phyloP scores from a whole-genome alignment of 208 protist species.

The Leishmania mexicana region DNA sequence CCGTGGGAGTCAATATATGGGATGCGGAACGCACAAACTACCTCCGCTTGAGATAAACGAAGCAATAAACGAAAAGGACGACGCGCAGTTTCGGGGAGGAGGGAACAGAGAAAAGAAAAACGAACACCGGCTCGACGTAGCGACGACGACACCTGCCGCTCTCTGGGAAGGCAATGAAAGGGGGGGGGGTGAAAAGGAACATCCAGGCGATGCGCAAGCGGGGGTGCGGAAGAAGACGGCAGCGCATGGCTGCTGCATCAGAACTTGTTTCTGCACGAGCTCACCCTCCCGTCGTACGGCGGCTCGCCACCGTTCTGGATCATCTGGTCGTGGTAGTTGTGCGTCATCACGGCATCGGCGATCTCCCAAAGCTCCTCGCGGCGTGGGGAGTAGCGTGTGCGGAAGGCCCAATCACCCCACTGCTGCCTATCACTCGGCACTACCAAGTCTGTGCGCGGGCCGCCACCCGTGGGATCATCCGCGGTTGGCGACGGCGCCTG shows the following conservation, averaged over 20 bases:
- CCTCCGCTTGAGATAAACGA: background rate
- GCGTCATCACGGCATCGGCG: constrained; percentile 49
- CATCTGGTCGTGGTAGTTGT: constrained; percentile 19
- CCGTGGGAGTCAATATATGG: background rate
- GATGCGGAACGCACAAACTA: background rate
- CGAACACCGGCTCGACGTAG: background rate
- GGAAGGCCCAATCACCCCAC: constrained; percentile 28
- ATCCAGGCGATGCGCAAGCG: background rate
- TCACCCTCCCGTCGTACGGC: background rate
- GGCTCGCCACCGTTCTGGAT: background rate
- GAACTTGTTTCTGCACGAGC: background rate
- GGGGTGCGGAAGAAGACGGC: background rate
- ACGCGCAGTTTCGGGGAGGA: background rate
- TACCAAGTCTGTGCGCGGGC: constrained; percentile 15
- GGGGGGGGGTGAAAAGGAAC: background rate
- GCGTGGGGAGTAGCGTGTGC: constrained; percentile 32
- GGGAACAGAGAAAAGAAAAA: background rate
- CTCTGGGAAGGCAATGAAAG: background rate
- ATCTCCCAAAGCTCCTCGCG: constrained; percentile 56
- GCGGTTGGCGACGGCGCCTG: background rate
- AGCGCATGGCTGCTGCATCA: background rate
- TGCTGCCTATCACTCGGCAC: constrained; percentile 25
- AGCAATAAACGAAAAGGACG: background rate
- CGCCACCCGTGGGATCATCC: background rate
- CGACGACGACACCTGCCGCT: background rate